Conservation (phyloP, 1,284 basidiomycete species). For the Leccinum pallidistipes region DNA sequence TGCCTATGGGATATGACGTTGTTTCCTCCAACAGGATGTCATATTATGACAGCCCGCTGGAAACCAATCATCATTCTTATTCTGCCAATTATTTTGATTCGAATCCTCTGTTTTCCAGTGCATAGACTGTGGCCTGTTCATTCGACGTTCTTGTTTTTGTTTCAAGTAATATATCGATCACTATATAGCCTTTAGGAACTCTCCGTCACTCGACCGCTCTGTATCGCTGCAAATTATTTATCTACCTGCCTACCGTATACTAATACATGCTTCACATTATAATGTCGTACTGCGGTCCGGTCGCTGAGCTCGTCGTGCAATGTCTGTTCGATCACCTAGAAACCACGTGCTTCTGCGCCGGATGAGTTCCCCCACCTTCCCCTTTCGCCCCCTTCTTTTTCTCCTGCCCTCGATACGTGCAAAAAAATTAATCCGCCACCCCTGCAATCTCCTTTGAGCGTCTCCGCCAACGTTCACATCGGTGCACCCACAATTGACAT, state of each 20-base stretch:
- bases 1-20: constrained; percentile 27
- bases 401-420: constrained; percentile 8
- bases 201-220: constrained; percentile 13
- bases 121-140: constrained; percentile 18
- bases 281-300: constrained; percentile 19
- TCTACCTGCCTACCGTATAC: constrained; percentile 20
- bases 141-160: constrained; percentile 1
- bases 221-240: constrained; percentile 34
- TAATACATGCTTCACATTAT: constrained; percentile 7
- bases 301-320: not conserved
- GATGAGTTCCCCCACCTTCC: not conserved
- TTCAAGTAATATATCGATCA: constrained; percentile 24
- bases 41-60: constrained; percentile 30
- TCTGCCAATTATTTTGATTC: constrained; percentile 26
- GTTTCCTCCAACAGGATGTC: constrained; percentile 28
- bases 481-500: not conserved
- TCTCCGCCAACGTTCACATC: not conserved
- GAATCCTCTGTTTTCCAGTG: constrained; percentile 26
- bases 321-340: constrained; percentile 6
- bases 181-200: constrained; percentile 16
- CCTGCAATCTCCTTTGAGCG: not conserved
- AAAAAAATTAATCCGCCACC: not conserved
- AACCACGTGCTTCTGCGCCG: constrained; percentile 1
- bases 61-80: constrained; percentile 24
- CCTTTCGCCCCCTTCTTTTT: not conserved